Base-by-base conservation (phyloP, 768 basidiomycete species). In the Pholiota conissans region DNA sequence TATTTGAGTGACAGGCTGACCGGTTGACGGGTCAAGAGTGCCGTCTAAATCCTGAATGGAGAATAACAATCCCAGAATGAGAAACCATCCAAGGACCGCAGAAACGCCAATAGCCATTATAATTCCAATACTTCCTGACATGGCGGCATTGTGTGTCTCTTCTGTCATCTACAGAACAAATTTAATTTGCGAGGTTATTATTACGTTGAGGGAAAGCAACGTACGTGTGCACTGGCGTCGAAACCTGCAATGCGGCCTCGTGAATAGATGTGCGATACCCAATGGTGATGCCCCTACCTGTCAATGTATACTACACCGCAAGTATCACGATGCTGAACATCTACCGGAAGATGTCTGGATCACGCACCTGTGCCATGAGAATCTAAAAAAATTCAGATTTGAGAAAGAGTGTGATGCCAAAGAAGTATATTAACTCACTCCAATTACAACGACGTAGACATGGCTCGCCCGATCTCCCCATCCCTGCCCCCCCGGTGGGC, bases 1-100 rank as follows among this genome's bases (percentile, higher is more conserved):
- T 3, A 93, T 91, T 62, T 91, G 89, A 2, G 89, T 79, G 1
- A 92, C 89, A 1, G 90, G 90, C 62, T 91, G 80, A 0, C 85
- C 86, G 3, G 83, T 85, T 9, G 70, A 47, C 0, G 84, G 80
- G 10, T 61, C 64, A 28, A 90, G 55, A 0, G 88, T 90, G 3
- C 42, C 63, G 18, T 81, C 79, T 14, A 88, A 74, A 62, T 91
- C 84, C 64, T 91, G 90, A 18, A 92, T 91, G 0, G 85, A 88
- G 72, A 91, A 91, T 1, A 91, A 78, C 35, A 91, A 74, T 0
- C 85, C 85, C 5, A 90, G 71, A 40, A 91, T 74, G 49, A 90
- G 80, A 76, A 89, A 91, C 84, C 86, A 88, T 24, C 90, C 89
- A 1, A 91, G 79, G 10, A 90, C 59, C 1, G 88, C 85, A 3